These are phyloP conservation scores for Mycena sanguinolenta DNA, from an alignment of 768 basidiomycete species.

Conservation along the genomic window DNA sequence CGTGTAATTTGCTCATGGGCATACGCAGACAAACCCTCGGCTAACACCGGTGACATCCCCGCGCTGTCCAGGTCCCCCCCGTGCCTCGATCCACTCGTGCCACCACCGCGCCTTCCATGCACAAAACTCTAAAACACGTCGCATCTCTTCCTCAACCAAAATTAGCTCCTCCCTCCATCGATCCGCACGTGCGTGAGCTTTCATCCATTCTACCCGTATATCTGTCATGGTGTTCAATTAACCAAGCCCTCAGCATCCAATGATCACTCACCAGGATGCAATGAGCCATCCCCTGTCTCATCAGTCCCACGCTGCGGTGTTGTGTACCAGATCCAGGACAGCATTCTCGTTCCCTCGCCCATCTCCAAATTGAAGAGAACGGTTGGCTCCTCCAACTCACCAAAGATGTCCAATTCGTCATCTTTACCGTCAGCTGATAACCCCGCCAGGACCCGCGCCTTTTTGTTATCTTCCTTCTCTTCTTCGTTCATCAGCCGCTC, in stretches of 20 bases:
- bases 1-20: not conserved
- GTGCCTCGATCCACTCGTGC: not conserved
- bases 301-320: not conserved
- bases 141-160: not conserved
- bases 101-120: not conserved
- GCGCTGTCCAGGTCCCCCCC: not conserved
- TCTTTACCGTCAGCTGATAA: not conserved
- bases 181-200: not conserved
- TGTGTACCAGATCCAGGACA: not conserved
- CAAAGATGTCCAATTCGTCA: not conserved
- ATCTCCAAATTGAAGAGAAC: not conserved
- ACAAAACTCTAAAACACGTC: not conserved
- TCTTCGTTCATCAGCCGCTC: not conserved
- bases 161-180: not conserved
- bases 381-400: not conserved
- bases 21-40: slow-evolving; percentile 2
- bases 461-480: not conserved
- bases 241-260: not conserved
- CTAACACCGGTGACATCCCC: not conserved
- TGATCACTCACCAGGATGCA: not conserved
- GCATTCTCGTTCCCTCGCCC: not conserved
- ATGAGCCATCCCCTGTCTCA: not conserved
- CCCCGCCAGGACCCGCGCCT: not conserved
- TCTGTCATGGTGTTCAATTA: not conserved
- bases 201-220: not conserved